Conservation (phyloP, 306 rosid species). For the Nissolia schottii region DNA sequence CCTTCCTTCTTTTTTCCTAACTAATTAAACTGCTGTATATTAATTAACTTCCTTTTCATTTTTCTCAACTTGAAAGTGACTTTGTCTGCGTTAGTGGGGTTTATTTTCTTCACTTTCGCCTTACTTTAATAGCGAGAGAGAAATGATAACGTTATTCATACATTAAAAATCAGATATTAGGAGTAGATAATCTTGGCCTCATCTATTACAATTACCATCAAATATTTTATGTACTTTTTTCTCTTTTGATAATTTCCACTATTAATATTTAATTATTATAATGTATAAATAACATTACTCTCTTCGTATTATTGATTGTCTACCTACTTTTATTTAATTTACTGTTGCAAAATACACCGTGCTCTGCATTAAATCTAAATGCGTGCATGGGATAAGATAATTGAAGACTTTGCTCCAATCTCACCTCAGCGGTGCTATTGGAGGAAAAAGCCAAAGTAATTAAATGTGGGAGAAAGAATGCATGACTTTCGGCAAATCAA, state of each 20-base stretch:
- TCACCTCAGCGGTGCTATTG: constrained; percentile 15
- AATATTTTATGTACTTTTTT: too few relatives aligned
- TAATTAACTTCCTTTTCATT: neutral
- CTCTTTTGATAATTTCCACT: too few relatives aligned
- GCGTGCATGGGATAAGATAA: constrained; percentile 3
- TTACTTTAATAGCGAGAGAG: neutral
- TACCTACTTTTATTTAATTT: neutral
- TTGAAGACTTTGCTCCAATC: constrained; percentile 27
- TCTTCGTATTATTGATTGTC: neutral
- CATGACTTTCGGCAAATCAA: too few relatives aligned
- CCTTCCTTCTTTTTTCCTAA: constrained; percentile 30
- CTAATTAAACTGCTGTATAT: constrained; percentile 43
- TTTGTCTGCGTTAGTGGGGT: neutral
- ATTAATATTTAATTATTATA: too few relatives aligned
- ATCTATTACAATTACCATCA: too few relatives aligned
- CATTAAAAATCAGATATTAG: too few relatives aligned
- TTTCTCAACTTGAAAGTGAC: neutral
- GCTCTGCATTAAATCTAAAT: neutral
- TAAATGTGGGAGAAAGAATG: too few relatives aligned
- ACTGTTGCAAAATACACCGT: neutral
- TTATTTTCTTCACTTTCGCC: neutral
- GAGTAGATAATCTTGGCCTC: too few relatives aligned
- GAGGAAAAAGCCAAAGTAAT: too few relatives aligned
- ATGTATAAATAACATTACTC: too few relatives aligned
- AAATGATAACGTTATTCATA: too few relatives aligned